These are phyloP conservation scores for Phytophthora europaea DNA, from an alignment of 352 stramenopile genomes.

Conservation along the genomic window DNA sequence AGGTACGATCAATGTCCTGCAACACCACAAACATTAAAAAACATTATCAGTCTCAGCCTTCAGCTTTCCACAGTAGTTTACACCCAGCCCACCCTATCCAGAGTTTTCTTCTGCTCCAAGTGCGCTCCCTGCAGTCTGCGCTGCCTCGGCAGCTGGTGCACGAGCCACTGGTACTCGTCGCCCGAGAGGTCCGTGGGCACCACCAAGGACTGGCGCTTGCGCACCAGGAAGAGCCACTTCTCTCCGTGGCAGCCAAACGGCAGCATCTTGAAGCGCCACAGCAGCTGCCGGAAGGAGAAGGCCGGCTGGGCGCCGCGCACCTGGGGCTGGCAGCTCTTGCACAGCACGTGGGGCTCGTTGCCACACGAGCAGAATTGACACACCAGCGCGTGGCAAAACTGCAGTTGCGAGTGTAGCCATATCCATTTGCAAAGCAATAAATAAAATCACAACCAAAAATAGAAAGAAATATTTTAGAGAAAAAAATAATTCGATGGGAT, in stretches of 20 bases:
- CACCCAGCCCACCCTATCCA: conserved; percentile 38
- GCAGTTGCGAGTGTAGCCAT: conserved; percentile 5
- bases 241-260: conserved; percentile 55
- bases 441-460: conserved; percentile 6
- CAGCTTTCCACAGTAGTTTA: neutral
- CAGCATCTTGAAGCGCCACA: conserved; percentile 64
- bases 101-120: conserved; percentile 50
- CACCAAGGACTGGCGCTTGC: conserved; percentile 45
- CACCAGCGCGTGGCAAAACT: conserved; percentile 51
- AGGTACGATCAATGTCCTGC: conserved; percentile 60
- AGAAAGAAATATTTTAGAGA: conserved; percentile 12
- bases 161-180: conserved; percentile 49
- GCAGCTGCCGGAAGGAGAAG: conserved; percentile 56
- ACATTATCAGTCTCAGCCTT: neutral
- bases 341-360: conserved; percentile 37
- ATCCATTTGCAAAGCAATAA: neutral
- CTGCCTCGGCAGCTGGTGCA: conserved; percentile 36
- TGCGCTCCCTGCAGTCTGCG: conserved; percentile 21
- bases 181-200: conserved; percentile 38
- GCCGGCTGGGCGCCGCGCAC: conserved; percentile 44
- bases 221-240: conserved; percentile 60
- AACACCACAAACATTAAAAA: neutral
- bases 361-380: conserved; percentile 61
- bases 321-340: conserved; percentile 57
- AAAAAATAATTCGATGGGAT: conserved; percentile 11